Evolutionary conservation across 2,329 filamentous ascomycete genomes (phyloP), one percentile per base, ranked within the genome.

Genomic region (Penicillium decumbens): DNA sequence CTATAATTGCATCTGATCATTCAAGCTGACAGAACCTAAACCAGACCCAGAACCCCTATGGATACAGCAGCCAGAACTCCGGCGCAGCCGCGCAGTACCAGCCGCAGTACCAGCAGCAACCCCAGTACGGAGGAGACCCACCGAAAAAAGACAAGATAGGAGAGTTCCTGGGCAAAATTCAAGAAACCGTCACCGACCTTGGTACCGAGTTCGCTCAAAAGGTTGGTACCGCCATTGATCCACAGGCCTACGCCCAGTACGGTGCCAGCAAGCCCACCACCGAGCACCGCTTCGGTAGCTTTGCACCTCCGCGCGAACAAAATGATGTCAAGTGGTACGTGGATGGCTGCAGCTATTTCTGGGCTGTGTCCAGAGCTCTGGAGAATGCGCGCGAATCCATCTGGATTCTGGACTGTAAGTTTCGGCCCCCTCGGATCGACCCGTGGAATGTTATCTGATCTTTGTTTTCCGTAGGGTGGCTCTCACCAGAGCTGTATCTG

Each of bases 321-420:
- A 85, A 89, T 63, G 75, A 83, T 55, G 83, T 81, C 54, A 95
- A 95, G 75, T 95, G 89, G 88, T 91, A 87, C 69, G 87, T 93
- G 15, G 88, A 93, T 65, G 89, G 86, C 6, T 88, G 85, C 65
- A 82, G 83, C 7, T 93, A 95, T 67, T 90, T 95, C 74, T 90
- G 84, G 78, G 89, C 90, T 12, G 87, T 95, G 1, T 89, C 85
- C 25, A 76, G 85, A 55, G 89, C 90, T 1, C 72, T 95, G 43
- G 86, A 93, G 72, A 83, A 81, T 62, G 89, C 89, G 2, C 78
- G 76, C 56, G 82, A 92, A 59, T 87, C 80, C 37, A 86, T 95
- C 59, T 91, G 87, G 79, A 95, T 95, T 56, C 74, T 95, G 38
- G 88, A 92, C 65, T 93, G 87, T 74, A 57, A 56, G 70, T 59